phyloP scores from a whole-genome alignment of 495 filamentous ascomycete genomes.

The Venustampulla echinocandica region DNA sequence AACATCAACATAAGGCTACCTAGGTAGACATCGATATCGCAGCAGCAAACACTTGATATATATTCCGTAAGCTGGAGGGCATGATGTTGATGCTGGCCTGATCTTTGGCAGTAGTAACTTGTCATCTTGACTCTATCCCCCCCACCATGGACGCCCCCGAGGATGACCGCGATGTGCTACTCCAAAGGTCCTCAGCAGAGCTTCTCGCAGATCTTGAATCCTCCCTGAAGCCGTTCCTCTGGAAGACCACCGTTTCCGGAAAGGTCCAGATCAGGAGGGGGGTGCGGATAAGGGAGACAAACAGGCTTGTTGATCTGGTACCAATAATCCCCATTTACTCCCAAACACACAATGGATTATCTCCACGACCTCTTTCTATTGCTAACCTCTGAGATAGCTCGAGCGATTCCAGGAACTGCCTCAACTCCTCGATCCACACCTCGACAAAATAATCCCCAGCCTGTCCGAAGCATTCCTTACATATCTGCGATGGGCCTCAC shows the following conservation, averaged over 20 bases:
- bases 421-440: conserved; percentile 85
- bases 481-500: conserved; percentile 36
- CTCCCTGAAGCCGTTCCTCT: conserved; percentile 44
- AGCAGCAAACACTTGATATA: not conserved
- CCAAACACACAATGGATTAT: not conserved
- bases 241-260: conserved; percentile 29
- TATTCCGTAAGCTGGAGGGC: not conserved
- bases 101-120: conserved; percentile 1
- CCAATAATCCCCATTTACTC: not conserved
- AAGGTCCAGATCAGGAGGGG: conserved; percentile 28
- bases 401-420: conserved; percentile 94
- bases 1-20: not conserved
- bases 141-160: conserved; percentile 39
- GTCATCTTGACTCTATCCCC: no score
- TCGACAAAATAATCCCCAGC: conserved; percentile 61
- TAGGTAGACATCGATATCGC: not conserved
- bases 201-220: conserved; percentile 56
- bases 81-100: not conserved
- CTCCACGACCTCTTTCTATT: not conserved
- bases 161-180: conserved; percentile 50
- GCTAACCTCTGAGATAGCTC: conserved; percentile 43
- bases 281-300: conserved; percentile 35
- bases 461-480: conserved; percentile 67
- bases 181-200: conserved; percentile 62
- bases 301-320: conserved; percentile 38